Evolutionary conservation across 306 rosid species (phyloP), one percentile per base, ranked within the genome.

Genomic region (Vigna unguiculata): DNA sequence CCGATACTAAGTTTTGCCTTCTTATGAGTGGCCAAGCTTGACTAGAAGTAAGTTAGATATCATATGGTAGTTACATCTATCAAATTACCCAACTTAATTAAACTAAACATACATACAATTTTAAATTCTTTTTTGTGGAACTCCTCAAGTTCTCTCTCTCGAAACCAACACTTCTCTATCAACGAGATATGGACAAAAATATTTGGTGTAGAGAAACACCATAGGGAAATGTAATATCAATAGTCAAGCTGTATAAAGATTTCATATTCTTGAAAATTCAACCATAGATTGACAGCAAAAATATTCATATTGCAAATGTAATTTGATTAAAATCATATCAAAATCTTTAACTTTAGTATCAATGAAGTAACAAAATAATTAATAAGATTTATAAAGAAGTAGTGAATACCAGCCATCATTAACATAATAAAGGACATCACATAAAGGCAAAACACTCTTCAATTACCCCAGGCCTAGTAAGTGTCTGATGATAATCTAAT

Each of bases 131-230:
- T 92, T 83, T 86, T 89, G 80, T 17, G 97, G 88, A 95, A 85
- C 82, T 95, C 99, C 64, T 85, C 91, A 55, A 92, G 81, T 74
- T 97, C 99, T 87, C 91, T 87, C 83, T 95, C 97, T 74, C 83
- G 74, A 58, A 77, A 84, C 69, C 91, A 84, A 2, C 93, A 88
- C 82, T 95, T 95, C 81, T 95, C 97, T 68, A 95, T 77, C 88
- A 95, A 88, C 28, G 97, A 89, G 74, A 92, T 78, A 97, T 95
- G 90, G 54, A 74, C 22, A 75, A 55, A 60, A 57, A 67, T 30
- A 78, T 53, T 83, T 64, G 53, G 72, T n/a, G 24, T 53, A 65
- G 15, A 65, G 79, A 52, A 72, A 13, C 19, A 69, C 40, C 65
- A 11, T 1, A 43, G 36, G 45, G 47, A 30, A 74, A 54, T 46